Evolutionary conservation across 2,329 filamentous ascomycete genomes (phyloP).

Genomic region (Diaporthe destruens): DNA sequence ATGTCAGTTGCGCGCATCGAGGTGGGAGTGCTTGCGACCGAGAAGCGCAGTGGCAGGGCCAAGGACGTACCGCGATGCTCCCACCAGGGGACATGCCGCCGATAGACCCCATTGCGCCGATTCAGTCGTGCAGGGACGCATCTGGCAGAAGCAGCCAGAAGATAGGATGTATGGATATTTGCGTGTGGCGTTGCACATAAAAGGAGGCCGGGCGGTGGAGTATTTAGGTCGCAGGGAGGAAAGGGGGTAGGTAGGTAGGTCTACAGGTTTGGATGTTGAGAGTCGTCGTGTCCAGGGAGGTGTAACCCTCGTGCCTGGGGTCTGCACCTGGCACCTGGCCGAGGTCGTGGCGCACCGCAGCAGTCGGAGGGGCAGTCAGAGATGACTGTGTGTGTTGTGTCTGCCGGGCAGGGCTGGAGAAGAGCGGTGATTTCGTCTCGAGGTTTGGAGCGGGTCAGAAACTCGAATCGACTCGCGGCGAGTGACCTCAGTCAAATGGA

Average conservation of each 20-base stretch:
- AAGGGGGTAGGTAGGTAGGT: constrained; percentile 8
- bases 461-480: constrained; percentile 25
- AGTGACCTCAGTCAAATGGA: constrained; percentile 37
- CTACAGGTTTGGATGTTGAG: not conserved
- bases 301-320: constrained; percentile 33
- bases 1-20: constrained; percentile 43
- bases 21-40: constrained; percentile 4
- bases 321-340: constrained; percentile 39
- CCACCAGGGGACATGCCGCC: constrained; percentile 82
- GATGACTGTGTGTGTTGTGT: constrained; percentile 4
- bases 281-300: constrained; percentile 17
- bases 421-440: constrained; percentile 23
- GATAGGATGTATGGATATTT: constrained; percentile 29
- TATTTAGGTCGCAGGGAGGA: constrained; percentile 36
- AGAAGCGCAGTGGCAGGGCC: not conserved
- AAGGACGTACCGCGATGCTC: constrained; percentile 76
- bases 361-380: constrained; percentile 12
- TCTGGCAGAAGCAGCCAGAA: constrained; percentile 55
- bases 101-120: constrained; percentile 75
- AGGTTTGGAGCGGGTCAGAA: constrained; percentile 16
- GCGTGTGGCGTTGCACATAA: constrained; percentile 42
- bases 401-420: not conserved
- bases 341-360: constrained; percentile 28
- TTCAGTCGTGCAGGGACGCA: constrained; percentile 58
- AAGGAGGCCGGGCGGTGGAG: constrained; percentile 26